Conservation (phyloP, 306 rosid genomes). For the Macrotyloma uniflorum region DNA sequence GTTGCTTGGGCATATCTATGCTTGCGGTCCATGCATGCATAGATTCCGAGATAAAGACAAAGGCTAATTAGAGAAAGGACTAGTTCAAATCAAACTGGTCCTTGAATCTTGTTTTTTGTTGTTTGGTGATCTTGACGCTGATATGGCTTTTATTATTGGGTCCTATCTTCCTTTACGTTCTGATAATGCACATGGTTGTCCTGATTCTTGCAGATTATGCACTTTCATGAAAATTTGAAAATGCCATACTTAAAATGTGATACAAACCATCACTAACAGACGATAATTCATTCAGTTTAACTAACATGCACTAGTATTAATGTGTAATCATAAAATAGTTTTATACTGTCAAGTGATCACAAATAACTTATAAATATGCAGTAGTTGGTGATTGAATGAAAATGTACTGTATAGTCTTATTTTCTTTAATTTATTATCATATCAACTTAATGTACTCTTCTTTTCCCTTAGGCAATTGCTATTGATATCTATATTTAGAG, state of each 20-base stretch:
- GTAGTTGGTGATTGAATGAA: no score
- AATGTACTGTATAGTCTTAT: no score
- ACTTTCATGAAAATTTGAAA: background rate
- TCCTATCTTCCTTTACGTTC: constrained; percentile 32
- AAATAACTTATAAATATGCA: no score
- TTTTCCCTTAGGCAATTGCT: background rate
- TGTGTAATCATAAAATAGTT: no score
- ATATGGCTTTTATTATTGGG: constrained; percentile 36
- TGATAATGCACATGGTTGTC: constrained; percentile 42
- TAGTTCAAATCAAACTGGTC: constrained; percentile 45
- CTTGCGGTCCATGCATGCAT: constrained; percentile 48
- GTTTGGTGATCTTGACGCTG: constrained; percentile 36
- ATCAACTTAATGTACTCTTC: background rate
- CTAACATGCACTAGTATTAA: no score
- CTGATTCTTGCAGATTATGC: constrained; percentile 25
- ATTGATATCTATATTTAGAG: background rate
- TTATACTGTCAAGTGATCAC: no score
- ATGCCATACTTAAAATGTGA: constrained; percentile 24
- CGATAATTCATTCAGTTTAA: no score
- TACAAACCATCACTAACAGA: background rate
- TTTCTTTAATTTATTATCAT: background rate
- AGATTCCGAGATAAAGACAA: constrained; percentile 46
- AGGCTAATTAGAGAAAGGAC: constrained; percentile 31
- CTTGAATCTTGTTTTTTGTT: constrained; percentile 43
- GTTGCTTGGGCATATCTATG: constrained; percentile 45